A percentile compares a stretch with the other conserved stretches of the same genome.
phyloP scores from a whole-genome alignment of 2,329 filamentous ascomycete genomes.

The Colletotrichum orchidophilum region DNA sequence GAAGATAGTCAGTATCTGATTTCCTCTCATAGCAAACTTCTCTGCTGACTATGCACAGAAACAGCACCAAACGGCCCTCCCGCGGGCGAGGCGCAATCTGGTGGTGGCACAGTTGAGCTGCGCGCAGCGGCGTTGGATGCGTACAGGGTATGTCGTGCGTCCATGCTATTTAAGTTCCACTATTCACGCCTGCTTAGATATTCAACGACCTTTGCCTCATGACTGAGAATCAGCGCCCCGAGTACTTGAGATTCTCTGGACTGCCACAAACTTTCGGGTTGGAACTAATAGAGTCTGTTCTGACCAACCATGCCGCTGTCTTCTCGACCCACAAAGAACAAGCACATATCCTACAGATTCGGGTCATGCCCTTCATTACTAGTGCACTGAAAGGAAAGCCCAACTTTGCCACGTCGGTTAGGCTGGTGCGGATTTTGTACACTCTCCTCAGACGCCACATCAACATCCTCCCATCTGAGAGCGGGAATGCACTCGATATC shows the following conservation, averaged over 20 bases:
- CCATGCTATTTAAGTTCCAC: neutral
- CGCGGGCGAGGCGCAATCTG: slow-evolving; percentile 73
- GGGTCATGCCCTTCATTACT: slow-evolving; percentile 85
- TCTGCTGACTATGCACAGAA: slow-evolving; percentile 45
- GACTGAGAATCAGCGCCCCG: slow-evolving; percentile 83
- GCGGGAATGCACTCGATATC: slow-evolving; percentile 82
- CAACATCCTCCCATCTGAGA: slow-evolving; percentile 77
- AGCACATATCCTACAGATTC: slow-evolving; percentile 77
- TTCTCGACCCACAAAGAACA: slow-evolving; percentile 85
- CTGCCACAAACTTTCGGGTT: slow-evolving; percentile 86
- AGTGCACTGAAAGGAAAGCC: slow-evolving; percentile 80
- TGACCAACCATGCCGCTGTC: slow-evolving; percentile 85
- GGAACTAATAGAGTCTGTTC: slow-evolving; percentile 89
- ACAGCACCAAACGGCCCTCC: slow-evolving; percentile 61
- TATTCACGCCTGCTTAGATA: slow-evolving; percentile 57
- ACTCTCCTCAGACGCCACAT: slow-evolving; percentile 84
- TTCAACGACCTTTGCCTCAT: slow-evolving; percentile 91
- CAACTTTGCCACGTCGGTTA: slow-evolving; percentile 83
- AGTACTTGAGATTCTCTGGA: slow-evolving; percentile 82
- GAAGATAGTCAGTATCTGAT: slow-evolving; percentile 74
- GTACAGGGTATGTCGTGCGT: slow-evolving; percentile 65
- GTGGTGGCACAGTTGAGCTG: slow-evolving; percentile 72
- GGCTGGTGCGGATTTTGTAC: slow-evolving; percentile 84
- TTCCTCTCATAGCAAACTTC: neutral
- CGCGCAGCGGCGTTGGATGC: slow-evolving; percentile 85